Conservation (phyloP, 2,329 filamentous ascomycete genomes). For the Neocatenulostroma microsporum region DNA sequence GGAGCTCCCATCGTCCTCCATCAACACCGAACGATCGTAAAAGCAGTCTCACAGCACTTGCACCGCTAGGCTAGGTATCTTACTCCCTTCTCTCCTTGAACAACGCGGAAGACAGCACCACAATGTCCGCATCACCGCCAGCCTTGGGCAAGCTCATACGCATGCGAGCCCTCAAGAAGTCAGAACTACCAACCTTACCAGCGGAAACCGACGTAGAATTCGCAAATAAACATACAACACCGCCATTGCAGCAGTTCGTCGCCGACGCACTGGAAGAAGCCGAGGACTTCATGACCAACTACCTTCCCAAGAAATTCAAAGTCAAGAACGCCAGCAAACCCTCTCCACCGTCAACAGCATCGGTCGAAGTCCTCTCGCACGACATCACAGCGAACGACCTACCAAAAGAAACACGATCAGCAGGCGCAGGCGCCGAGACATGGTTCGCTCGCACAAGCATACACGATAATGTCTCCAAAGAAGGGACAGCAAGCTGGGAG, state of each 20-base stretch:
- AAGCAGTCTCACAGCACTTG: no score
- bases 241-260: constrained; percentile 47
- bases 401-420: constrained; percentile 16
- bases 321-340: constrained; percentile 41
- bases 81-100: no score
- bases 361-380: constrained; percentile 49
- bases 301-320: constrained; percentile 50
- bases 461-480: constrained; percentile 47
- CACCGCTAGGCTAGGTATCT: no score
- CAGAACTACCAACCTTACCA: constrained; percentile 28
- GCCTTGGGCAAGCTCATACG: constrained; percentile 20
- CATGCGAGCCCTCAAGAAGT: constrained; percentile 23
- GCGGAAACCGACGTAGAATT: no score
- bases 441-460: constrained; percentile 59
- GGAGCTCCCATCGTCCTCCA: no score
- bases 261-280: constrained; percentile 50
- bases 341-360: constrained; percentile 43
- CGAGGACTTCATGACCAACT: constrained; percentile 50
- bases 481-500: constrained; percentile 52
- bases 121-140: no score
- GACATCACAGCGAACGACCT: constrained; percentile 42
- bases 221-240: constrained; percentile 32
- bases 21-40: no score
- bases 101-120: no score
- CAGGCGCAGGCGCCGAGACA: constrained; percentile 40